Conservation (phyloP, 352 stramenopile species). For the Poterioochromonas sp. region DNA sequence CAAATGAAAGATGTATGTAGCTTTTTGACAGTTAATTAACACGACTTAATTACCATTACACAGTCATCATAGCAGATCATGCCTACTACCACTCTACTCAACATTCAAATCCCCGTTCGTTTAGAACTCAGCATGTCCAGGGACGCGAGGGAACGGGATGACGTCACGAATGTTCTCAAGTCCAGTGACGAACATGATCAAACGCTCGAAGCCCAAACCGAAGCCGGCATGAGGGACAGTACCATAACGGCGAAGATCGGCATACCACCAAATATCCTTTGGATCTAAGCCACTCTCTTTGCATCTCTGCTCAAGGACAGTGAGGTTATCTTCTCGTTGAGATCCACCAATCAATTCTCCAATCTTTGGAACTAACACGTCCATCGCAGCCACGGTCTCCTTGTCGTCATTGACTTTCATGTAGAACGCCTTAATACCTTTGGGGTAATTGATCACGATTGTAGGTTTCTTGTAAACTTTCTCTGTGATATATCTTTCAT, state of each 20-base stretch:
- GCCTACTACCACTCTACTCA: too few relatives aligned
- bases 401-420: constrained; percentile 83
- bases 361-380: constrained; percentile 85
- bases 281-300: constrained; percentile 54
- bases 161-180: constrained; percentile 95
- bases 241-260: constrained; percentile 74
- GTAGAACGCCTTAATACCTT: constrained; percentile 93
- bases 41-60: too few relatives aligned
- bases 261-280: constrained; percentile 76
- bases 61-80: too few relatives aligned
- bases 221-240: constrained; percentile 88
- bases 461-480: constrained; percentile 57
- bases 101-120: too few relatives aligned
- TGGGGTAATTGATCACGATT: constrained; percentile 84
- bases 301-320: constrained; percentile 67
- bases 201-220: constrained; percentile 91
- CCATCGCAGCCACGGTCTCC: constrained; percentile 81
- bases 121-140: constrained; percentile 74
- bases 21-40: too few relatives aligned
- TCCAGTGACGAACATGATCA: constrained; percentile 76
- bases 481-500: constrained; percentile 88
- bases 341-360: constrained; percentile 64
- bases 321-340: constrained; percentile 77
- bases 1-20: too few relatives aligned
- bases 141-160: constrained; percentile 86